phyloP scores from a whole-genome alignment of 2,329 filamentous ascomycete species.

The Aspergillus brasiliensis region DNA sequence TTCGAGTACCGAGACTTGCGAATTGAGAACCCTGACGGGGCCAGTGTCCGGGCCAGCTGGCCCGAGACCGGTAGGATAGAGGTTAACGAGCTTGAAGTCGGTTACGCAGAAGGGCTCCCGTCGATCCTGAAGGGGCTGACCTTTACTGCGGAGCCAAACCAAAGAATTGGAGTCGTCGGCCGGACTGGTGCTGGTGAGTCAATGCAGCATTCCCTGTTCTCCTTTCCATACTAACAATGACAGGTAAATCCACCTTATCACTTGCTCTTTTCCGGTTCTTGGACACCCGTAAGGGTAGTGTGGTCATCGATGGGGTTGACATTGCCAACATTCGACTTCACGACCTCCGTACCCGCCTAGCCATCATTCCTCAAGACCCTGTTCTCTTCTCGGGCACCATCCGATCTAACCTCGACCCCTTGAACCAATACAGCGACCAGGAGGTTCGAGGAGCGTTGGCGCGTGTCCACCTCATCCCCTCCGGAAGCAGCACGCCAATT shows the following conservation, averaged over 20 bases:
- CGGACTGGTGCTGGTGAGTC: constrained; percentile 32
- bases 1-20: constrained; percentile 56
- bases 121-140: constrained; percentile 29
- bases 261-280: constrained; percentile 36
- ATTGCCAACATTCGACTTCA: constrained; percentile 55
- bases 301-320: constrained; percentile 35
- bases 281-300: constrained; percentile 27
- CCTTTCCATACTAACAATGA: neutral
- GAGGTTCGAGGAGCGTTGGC: constrained; percentile 70
- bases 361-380: constrained; percentile 82
- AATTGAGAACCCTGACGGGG: constrained; percentile 28
- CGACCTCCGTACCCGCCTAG: constrained; percentile 70
- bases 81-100: constrained; percentile 70
- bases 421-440: constrained; percentile 67
- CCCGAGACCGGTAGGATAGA: constrained; percentile 66
- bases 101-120: constrained; percentile 70
- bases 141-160: constrained; percentile 29
- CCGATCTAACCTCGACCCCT: constrained; percentile 75
- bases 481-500: neutral
- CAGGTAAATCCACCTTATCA: constrained; percentile 35
- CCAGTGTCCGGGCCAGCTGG: constrained; percentile 32
- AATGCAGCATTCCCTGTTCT: neutral
- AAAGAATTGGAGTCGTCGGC: constrained; percentile 37
- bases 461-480: constrained; percentile 59
- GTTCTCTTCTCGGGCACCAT: constrained; percentile 80